A percentile compares a stretch with the other conserved stretches of the same genome.
Conservation (phyloP, 495 filamentous ascomycete genomes). For the Aspergillus baeticus region DNA sequence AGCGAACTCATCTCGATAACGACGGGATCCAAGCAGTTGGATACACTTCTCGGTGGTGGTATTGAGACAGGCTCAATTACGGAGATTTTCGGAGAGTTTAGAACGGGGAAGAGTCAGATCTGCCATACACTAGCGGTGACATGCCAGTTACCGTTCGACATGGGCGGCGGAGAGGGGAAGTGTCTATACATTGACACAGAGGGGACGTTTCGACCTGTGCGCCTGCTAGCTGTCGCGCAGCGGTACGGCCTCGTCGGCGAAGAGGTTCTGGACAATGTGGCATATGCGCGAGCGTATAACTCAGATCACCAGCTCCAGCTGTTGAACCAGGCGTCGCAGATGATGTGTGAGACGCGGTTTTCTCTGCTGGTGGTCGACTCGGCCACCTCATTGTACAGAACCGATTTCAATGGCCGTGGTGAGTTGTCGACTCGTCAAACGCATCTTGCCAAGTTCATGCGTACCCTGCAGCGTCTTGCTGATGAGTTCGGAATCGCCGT, state of each 20-base stretch:
- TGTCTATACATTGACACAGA: constrained; percentile 99
- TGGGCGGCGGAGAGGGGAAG: constrained; percentile 98
- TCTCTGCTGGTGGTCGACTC: constrained; percentile 93
- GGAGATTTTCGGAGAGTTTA: constrained; percentile 98
- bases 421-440: constrained; percentile 87
- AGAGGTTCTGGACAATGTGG: constrained; percentile 96
- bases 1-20: constrained; percentile 97
- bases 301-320: constrained; percentile 95
- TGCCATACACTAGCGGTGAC: constrained; percentile 98
- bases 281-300: constrained; percentile 97
- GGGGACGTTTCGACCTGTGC: constrained; percentile 93
- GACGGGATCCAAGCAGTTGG: constrained; percentile 93
- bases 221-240: constrained; percentile 86
- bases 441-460: constrained; percentile 96
- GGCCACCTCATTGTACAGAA: constrained; percentile 91
- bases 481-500: constrained; percentile 99
- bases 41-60: constrained; percentile 91
- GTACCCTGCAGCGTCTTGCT: constrained; percentile 86
- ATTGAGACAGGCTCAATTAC: constrained; percentile 97
- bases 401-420: constrained; percentile 91
- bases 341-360: constrained; percentile 99
- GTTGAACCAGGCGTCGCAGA: constrained; percentile 88
- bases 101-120: constrained; percentile 97
- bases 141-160: constrained; percentile 95
- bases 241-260: constrained; percentile 92